Base-by-base conservation (phyloP, 208 protist genomes). In the Phytomonas francai region DNA sequence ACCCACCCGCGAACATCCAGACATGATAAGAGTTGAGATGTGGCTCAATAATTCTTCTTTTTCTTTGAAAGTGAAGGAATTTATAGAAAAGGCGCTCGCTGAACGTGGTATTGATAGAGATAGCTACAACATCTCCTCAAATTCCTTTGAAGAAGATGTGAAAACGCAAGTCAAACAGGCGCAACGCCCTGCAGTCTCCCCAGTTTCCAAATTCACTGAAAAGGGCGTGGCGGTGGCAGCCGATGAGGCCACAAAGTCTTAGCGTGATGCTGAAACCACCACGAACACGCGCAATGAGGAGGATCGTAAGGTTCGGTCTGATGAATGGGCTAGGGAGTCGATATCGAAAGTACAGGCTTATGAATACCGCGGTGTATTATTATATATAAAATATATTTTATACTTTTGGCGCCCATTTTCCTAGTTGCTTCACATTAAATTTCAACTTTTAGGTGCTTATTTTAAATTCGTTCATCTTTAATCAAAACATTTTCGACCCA, bases 1-100 rank as follows among this genome's bases (percentile, higher is more conserved):
- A 4, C 81, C 85, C 16, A 93, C 71, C 67, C 71, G 82, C 22
- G 84, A 91, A 45, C 70, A 81, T 59, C 72, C 79, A 9, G 87
- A 92, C 59, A 70, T 83, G 57, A 73, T 96, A 34, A 83, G 87
- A 11, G 77, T 92, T 29, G 87, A 96, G 78, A 77, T 96, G 65
- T 96, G 90, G 88, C 86, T 96, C 49, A 93, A 84, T 56, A 83
- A 93, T 69, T 68, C 78, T 19, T 69, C 70, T 22, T 91, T 84
- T 74, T 76, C 83, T 8, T 78, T 67, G 2, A 73, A 77, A 9
- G 86, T 93, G 16, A 36, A 71, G 8, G 68, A 69, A 29, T 87
- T 81, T 45, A 73, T 96, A 27, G 59, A 74, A 22, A 74, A 81
- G 36, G 75, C 67, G 0, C 67, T 96, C 36, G 79, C 80, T 59